Evolutionary conservation across 768 basidiomycete species (phyloP).

Genomic region (Leccinellum albellum): DNA sequence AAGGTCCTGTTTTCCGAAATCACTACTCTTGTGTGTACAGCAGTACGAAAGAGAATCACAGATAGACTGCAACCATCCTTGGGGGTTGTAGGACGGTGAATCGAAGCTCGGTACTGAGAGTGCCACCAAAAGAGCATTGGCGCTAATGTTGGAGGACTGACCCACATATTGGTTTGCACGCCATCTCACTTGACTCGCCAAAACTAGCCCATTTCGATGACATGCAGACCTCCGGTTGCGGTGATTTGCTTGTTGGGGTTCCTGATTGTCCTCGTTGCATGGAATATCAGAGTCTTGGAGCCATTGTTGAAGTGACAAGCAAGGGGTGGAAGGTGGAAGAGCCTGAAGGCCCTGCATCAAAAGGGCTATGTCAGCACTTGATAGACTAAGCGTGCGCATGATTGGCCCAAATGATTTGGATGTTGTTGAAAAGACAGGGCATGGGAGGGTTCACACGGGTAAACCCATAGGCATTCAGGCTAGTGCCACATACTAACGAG

Average conservation of each 20-base stretch:
- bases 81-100: background rate
- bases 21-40: background rate
- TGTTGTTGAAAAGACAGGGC: too few species aligned
- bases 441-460: too few species aligned
- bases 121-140: background rate
- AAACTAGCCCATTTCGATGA: background rate
- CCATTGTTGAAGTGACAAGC: too few species aligned
- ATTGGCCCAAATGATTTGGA: too few species aligned
- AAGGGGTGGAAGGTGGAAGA: too few species aligned
- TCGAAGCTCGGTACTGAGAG: background rate
- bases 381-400: too few species aligned
- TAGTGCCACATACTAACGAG: too few species aligned
- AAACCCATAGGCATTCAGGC: too few species aligned
- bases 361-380: too few species aligned
- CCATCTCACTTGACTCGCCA: background rate
- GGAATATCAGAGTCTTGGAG: background rate
- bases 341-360: too few species aligned
- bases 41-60: background rate
- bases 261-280: background rate
- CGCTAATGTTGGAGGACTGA: background rate
- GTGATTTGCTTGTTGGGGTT: background rate
- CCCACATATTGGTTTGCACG: background rate
- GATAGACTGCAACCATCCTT: background rate
- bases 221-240: background rate
- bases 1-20: background rate